phyloP scores from a whole-genome alignment of 2,329 filamentous ascomycete genomes.

The Ophiostoma novo-ulmi region DNA sequence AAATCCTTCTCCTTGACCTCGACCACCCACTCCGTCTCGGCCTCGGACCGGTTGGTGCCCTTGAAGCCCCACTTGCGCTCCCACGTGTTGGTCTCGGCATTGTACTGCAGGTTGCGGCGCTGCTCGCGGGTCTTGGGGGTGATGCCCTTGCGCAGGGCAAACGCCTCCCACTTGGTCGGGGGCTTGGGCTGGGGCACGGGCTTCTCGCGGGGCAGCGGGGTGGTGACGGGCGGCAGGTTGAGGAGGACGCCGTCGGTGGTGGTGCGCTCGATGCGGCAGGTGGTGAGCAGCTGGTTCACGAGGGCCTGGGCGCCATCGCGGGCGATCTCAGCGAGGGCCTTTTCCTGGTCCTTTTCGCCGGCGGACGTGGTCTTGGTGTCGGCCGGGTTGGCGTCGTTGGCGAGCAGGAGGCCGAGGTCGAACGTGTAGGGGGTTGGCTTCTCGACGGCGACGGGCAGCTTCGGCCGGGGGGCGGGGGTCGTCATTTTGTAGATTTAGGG shows the following conservation, averaged over 20 bases:
- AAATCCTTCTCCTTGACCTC: slow-evolving; percentile 72
- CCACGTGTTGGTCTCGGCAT: slow-evolving; percentile 82
- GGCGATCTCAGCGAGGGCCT: slow-evolving; percentile 63
- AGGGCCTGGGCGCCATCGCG: slow-evolving; percentile 88
- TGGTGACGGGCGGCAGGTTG: slow-evolving; percentile 64
- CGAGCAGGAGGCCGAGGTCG: slow-evolving; percentile 82
- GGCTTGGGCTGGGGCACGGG: slow-evolving; percentile 75
- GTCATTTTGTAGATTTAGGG: slow-evolving; percentile 23
- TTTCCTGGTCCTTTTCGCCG: slow-evolving; percentile 44
- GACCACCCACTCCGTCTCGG: slow-evolving; percentile 80
- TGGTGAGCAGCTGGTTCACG: slow-evolving; percentile 89
- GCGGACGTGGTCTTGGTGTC: slow-evolving; percentile 46
- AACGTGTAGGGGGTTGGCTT: slow-evolving; percentile 90
- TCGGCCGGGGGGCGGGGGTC: slow-evolving; percentile 34
- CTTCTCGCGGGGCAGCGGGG: slow-evolving; percentile 81
- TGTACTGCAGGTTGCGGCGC: slow-evolving; percentile 69
- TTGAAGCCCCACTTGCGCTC: slow-evolving; percentile 93
- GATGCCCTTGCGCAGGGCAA: slow-evolving; percentile 96
- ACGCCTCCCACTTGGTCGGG: slow-evolving; percentile 91
- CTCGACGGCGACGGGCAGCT: slow-evolving; percentile 60
- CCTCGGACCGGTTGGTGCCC: slow-evolving; percentile 69
- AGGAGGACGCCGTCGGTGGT: slow-evolving; percentile 66
- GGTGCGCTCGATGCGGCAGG: slow-evolving; percentile 71
- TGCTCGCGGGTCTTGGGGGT: slow-evolving; percentile 78
- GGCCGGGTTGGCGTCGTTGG: slow-evolving; percentile 78